Percentiles rank a stretch among this genome's conserved stretches.
Evolutionary conservation across 2,329 filamentous ascomycete genomes (phyloP).

Genomic region (Coniochaeta pulveracea): DNA sequence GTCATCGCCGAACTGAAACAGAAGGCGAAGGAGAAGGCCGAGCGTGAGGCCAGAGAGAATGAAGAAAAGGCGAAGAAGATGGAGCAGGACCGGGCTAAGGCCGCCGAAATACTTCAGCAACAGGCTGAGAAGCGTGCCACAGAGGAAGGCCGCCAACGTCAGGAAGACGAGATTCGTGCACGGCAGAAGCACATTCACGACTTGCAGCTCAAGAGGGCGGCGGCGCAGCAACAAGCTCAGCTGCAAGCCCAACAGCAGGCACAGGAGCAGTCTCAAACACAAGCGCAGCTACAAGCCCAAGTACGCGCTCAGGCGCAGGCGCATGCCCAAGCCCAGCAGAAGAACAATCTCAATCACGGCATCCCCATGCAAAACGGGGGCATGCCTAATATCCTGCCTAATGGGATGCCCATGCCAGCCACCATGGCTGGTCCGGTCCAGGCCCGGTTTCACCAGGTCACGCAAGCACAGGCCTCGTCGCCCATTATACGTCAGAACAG

Average conservation of each 20-base stretch:
- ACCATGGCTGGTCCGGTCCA: conserved; percentile 28
- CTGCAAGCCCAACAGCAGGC: conserved; percentile 14
- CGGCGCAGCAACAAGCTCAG: conserved; percentile 16
- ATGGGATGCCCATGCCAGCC: conserved; percentile 23
- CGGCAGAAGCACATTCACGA: conserved; percentile 11
- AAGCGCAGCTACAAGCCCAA: conserved; percentile 14
- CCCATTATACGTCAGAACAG: conserved; percentile 53
- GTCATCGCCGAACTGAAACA: conserved; percentile 74
- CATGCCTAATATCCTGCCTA: conserved; percentile 25
- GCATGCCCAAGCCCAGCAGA: conserved; percentile 12
- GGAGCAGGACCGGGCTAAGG: conserved; percentile 33
- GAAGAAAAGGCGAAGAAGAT: conserved; percentile 40
- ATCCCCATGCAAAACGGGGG: conserved; percentile 32
- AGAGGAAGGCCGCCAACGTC: conserved; percentile 21
- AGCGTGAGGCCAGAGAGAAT: conserved; percentile 59
- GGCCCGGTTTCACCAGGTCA: conserved; percentile 41
- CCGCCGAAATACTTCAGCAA: conserved; percentile 30
- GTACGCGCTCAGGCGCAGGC: conserved; percentile 13
- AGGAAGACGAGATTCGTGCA: conserved; percentile 20
- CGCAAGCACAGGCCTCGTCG: conserved; percentile 56
- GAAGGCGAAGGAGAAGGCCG: conserved; percentile 65
- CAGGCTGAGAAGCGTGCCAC: conserved; percentile 27
- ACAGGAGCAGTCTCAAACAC: conserved; percentile 17
- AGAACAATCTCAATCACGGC: conserved; percentile 19
- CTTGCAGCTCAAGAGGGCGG: conserved; percentile 21